Conservation (phyloP, 2,329 filamentous ascomycete species). For the Paraphoma sp. region DNA sequence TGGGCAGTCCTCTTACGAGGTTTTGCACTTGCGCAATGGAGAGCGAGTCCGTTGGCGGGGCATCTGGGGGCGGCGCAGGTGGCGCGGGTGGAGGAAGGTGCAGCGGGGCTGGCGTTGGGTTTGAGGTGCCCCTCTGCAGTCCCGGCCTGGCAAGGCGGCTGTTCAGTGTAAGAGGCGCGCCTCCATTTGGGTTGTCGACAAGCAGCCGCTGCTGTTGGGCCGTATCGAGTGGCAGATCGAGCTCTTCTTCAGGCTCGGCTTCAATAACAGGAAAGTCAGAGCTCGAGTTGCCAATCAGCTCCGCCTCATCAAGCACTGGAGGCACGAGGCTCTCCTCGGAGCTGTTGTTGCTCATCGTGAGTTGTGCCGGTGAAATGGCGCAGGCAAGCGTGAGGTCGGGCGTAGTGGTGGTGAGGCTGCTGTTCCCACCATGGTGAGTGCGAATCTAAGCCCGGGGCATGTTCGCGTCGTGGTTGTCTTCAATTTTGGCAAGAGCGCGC, state of each 20-base stretch:
- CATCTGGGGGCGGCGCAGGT: constrained; percentile 36
- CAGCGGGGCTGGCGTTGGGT: constrained; percentile 48
- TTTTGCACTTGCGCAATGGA: constrained; percentile 56
- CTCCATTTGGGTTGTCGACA: constrained; percentile 32
- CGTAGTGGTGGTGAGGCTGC: constrained; percentile 15
- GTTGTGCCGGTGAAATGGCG: constrained; percentile 13
- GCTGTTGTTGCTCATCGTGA: constrained; percentile 36
- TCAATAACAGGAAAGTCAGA: constrained; percentile 41
- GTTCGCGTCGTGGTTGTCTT: background rate
- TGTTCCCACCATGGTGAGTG: constrained; percentile 31
- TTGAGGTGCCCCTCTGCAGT: constrained; percentile 50
- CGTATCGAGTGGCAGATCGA: constrained; percentile 45
- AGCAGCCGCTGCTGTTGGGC: constrained; percentile 42
- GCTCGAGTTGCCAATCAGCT: constrained; percentile 40
- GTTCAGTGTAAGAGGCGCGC: constrained; percentile 31
- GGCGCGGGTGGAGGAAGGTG: constrained; percentile 54
- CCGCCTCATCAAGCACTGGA: constrained; percentile 45
- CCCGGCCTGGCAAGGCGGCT: constrained; percentile 38
- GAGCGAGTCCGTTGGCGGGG: constrained; percentile 51
- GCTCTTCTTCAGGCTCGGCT: constrained; percentile 38
- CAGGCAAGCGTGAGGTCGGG: constrained; percentile 13
- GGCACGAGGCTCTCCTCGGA: constrained; percentile 41
- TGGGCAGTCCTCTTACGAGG: constrained; percentile 54
- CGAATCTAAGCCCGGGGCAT: constrained; percentile 30
- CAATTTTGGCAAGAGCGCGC: background rate